A percentile compares a stretch with the other conserved stretches of the same genome.
These are phyloP conservation scores for Pseudogymnoascus verrucosus DNA, from an alignment of 2,329 filamentous ascomycete species.

Conservation along the genomic window DNA sequence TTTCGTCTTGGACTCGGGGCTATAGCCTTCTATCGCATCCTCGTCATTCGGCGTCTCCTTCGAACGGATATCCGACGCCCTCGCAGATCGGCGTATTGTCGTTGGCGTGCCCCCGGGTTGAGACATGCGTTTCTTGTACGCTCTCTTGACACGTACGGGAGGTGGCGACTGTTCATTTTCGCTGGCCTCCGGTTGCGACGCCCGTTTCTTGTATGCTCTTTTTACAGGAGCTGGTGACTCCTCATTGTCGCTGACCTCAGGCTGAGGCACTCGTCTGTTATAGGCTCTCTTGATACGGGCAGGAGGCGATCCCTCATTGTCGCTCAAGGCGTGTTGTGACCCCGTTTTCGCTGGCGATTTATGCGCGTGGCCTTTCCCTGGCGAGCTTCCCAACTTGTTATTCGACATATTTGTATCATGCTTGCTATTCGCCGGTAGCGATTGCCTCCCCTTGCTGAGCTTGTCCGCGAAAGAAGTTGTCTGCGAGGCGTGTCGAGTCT, in stretches of 20 bases:
- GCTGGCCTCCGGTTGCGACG: constrained; percentile 16
- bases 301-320: background rate
- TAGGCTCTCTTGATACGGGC: constrained; percentile 13
- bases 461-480: constrained; percentile 18
- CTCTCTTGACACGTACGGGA: constrained; percentile 14
- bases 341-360: background rate
- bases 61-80: constrained; percentile 16
- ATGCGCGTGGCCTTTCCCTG: background rate
- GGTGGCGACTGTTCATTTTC: constrained; percentile 2
- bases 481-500: constrained; percentile 40
- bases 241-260: constrained; percentile 23
- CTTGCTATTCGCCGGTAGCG: background rate
- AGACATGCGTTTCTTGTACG: background rate
- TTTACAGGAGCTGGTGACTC: constrained; percentile 18
- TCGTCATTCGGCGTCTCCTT: constrained; percentile 14
- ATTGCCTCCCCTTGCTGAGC: background rate
- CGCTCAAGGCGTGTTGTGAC: background rate
- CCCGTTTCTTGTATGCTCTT: background rate
- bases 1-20: constrained; percentile 18
- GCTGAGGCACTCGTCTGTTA: constrained; percentile 15
- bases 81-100: constrained; percentile 19
- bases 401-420: background rate
- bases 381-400: background rate
- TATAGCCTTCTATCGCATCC: constrained; percentile 15
- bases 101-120: constrained; percentile 18